These are phyloP conservation scores for Candida sanyiensis DNA, from an alignment of 805 yeast genomes.

Conservation along the genomic window DNA sequence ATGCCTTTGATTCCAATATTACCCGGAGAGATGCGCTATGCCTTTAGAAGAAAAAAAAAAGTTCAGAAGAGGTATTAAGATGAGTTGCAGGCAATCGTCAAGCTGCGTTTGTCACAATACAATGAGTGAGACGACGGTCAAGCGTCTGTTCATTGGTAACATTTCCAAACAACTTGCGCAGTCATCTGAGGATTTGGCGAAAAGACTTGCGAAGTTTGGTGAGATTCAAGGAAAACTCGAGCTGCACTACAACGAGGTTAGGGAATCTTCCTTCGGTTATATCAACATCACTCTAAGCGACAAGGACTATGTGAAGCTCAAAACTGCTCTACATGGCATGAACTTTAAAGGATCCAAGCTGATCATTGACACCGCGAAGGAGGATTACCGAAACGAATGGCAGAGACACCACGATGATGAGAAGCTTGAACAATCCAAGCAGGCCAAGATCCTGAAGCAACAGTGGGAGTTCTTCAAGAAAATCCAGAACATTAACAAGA, in stretches of 20 bases:
- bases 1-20: neutral
- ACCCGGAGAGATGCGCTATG: constrained; percentile 8
- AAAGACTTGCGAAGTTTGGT: constrained; percentile 64
- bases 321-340: constrained; percentile 59
- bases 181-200: constrained; percentile 39
- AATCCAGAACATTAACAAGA: constrained; percentile 31
- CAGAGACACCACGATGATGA: constrained; percentile 42
- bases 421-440: constrained; percentile 24
- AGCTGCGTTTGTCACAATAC: neutral
- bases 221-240: constrained; percentile 41
- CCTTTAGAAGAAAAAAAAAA: neutral
- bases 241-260: constrained; percentile 46
- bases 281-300: constrained; percentile 50
- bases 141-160: constrained; percentile 61
- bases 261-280: constrained; percentile 48
- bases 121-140: constrained; percentile 6
- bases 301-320: constrained; percentile 43
- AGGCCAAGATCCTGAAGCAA: constrained; percentile 33
- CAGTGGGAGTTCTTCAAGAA: constrained; percentile 34
- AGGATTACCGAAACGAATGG: constrained; percentile 44
- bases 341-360: constrained; percentile 70
- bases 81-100: no score
- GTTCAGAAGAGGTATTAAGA: neutral
- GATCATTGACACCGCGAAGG: constrained; percentile 56
- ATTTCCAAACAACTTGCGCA: constrained; percentile 50